phyloP scores from a whole-genome alignment of 441 rosid genomes.

The Rhodomyrtus psidioides region DNA sequence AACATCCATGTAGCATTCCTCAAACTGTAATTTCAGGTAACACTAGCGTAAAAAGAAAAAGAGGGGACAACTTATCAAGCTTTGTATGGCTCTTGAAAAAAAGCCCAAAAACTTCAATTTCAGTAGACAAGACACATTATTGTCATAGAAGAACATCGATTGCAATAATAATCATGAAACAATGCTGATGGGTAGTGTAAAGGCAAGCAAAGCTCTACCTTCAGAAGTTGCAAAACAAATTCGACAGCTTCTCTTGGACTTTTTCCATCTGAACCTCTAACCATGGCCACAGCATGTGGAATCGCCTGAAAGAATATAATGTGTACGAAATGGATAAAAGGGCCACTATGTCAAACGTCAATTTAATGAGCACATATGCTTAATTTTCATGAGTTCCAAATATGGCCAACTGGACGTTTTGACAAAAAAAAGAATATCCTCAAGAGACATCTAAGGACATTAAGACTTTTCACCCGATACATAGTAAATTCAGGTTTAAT shows the following conservation, averaged over 20 bases:
- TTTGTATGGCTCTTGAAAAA: neutral
- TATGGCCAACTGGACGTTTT: neutral
- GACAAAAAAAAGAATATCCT: neutral
- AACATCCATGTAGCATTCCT: neutral
- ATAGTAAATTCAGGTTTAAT: neutral
- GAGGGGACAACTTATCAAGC: neutral
- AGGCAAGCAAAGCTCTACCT: constrained; percentile 37
- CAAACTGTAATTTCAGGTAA: neutral
- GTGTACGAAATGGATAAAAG: neutral
- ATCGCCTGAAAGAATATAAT: constrained; percentile 51
- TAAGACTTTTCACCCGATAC: neutral
- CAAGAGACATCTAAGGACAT: neutral
- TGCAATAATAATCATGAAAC: neutral
- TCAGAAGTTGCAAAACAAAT: constrained; percentile 90
- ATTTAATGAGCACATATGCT: neutral
- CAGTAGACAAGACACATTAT: neutral
- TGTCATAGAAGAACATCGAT: neutral
- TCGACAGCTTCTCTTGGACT: constrained; percentile 99
- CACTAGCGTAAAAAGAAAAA: neutral
- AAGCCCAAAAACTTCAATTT: neutral
- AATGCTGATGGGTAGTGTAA: neutral
- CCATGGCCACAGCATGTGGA: constrained; percentile 90
- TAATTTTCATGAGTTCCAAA: neutral
- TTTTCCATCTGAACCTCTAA: constrained; percentile 76
- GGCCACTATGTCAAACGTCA: neutral